Conservation (phyloP, 2,329 filamentous ascomycete genomes). For the Ophiostoma sp. region DNA sequence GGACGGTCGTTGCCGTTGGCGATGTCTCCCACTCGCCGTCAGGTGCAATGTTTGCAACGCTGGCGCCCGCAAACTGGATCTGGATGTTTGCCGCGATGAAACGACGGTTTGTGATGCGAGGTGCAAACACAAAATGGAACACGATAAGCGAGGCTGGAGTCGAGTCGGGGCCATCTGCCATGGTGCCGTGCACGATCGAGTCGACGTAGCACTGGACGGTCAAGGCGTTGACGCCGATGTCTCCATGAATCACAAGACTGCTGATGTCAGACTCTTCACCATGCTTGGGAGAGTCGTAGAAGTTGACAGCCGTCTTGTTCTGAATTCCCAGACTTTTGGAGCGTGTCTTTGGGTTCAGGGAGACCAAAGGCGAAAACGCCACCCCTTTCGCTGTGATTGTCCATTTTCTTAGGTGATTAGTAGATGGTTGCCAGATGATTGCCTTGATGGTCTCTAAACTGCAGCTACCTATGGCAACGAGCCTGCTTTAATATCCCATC, state of each 20-base stretch:
- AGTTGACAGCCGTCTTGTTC: not conserved
- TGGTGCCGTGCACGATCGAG: slow-evolving; percentile 15
- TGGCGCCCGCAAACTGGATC: not conserved
- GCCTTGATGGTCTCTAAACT: no score
- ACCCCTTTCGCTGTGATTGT: no score
- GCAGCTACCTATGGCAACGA: no score
- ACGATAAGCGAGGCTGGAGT: slow-evolving; percentile 16
- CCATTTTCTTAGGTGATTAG: no score
- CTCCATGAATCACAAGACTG: not conserved
- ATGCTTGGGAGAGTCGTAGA: not conserved
- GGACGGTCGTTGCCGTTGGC: not conserved
- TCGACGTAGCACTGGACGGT: slow-evolving; percentile 14
- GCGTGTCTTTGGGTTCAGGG: no score
- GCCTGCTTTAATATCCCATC: not conserved
- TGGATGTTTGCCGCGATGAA: not conserved
- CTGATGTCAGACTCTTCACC: not conserved
- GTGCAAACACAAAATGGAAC: slow-evolving; percentile 1
- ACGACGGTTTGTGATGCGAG: not conserved
- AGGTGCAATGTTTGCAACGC: not conserved
- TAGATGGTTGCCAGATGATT: no score
- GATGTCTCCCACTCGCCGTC: not conserved
- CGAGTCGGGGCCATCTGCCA: not conserved
- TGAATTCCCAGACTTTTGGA: not conserved
- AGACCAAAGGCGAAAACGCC: no score
- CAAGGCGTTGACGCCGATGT: slow-evolving; percentile 8